Base-by-base conservation (phyloP, 108 stramenopile genomes). In the Mayamaea pseudoterrestris region DNA sequence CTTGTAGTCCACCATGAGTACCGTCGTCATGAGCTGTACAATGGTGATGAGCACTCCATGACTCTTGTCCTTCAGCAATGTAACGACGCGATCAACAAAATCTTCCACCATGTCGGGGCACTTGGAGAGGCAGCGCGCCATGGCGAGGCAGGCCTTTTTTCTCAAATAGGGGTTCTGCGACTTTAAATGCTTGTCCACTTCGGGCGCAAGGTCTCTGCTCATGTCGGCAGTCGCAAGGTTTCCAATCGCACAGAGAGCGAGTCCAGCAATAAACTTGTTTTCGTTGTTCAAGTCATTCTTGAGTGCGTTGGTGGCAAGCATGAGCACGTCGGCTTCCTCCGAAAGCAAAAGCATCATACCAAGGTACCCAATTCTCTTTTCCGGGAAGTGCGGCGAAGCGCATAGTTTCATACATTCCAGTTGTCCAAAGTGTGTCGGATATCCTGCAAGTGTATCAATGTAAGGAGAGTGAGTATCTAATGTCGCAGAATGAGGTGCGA, bases 371-470 rank as follows among this genome's bases (percentile, higher is more conserved):
- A 98, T 95, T 43, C 98, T 80, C 55, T 99, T 99, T 63, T 98
- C 98, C 34, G 78, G 90, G 70, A 95, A 99, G 50, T 89, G 80
- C 14, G 91, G 93, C 2, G 93, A 92, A n/a, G 98, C 95, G 30
- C 93, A 95, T 17, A 99, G 76, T 67, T 97, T 97, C 62, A 99
- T 73, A 59, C 96, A 97, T 70, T 98, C 98, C 60, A 99, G 82
- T 61, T 99, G 98, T 39, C 96, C 98, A 65, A 95, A 99, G 79
- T 99, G 97, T n/a, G 93, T 96, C 31, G 97, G 94, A 54, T 99
- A 98, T 13, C 98, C 95, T 83, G n/a, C n/a, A n/a, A n/a, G n/a
- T n/a, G n/a, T n/a, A n/a, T n/a, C n/a, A n/a, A n/a, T n/a, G n/a
- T n/a, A n/a, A n/a, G n/a, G n/a, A n/a, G n/a, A n/a, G n/a, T n/a